Evolutionary conservation across 1,139 yeast genomes (phyloP), one percentile per base, ranked within the genome.

Genomic region (Yamadazyma spencermartinsiae): DNA sequence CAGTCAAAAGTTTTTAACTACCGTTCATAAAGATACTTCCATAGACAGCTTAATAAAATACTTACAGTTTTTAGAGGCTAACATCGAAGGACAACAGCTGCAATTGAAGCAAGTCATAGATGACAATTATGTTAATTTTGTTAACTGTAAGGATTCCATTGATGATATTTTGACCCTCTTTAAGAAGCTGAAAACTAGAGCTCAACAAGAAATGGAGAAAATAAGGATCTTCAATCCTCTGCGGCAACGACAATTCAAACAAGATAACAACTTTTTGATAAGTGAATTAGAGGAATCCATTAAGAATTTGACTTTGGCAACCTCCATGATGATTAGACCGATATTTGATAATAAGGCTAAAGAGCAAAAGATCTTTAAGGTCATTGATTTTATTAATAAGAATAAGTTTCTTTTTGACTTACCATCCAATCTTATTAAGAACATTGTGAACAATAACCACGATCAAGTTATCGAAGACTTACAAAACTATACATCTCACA

Each of bases 261-360:
- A 45, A 17, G 52, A 57, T 31, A 54, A 55, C 28, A 39, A 39
- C 19, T 43, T 61, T 14, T 44, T 60, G 4, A 51, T 53, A 1
- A 64, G 67, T 20, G 72, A 66, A 26, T 54, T 76, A 24, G 77
- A 74, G 40, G 68, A 61, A 27, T 60, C 80, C 18, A 65, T 72
- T 33, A 68, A 65, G 37, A 71, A 72, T 45, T 63, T 81, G 30
- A 74, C 76, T 39, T 65, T 74, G 33, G 73, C 79, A n/a, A 83
- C 90, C 0, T 72, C 87, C 1, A 67, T 82, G 44, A 68, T 84
- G 56, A 75, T 88, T 46, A 79, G 89, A 45, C 98, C 98, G 0
- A 79, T 90, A 5, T 61, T 82, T 39, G 84, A 83, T 36, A 79
- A 80, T 40, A 75, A 79, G 42, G 64, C 71, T 8, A 80, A 79